Base-by-base conservation (phyloP, 75 land plant genomes). In the Chamaecyparis obtusa region DNA sequence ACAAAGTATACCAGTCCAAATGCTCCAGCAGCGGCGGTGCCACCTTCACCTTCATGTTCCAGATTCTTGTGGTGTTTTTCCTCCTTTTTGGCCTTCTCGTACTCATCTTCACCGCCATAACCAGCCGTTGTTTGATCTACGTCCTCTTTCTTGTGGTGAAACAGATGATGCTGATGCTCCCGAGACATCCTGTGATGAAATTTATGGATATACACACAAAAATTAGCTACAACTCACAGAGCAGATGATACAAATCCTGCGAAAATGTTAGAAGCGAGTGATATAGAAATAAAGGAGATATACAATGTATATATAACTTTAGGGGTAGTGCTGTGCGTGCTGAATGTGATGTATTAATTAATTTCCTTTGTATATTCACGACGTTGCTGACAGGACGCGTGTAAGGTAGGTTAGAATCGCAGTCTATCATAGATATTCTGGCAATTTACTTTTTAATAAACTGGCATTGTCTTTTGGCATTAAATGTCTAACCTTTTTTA, bases 1-100 rank as follows among this genome's bases (percentile, higher is more conserved):
- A 48, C 13, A n/a, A 30, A 9, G 4, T 74, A 57, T 82, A 90
- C 91, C 91, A 89, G n/a, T n/a, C 90, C 91, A 90, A 60, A 90
- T 3, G 90, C 91, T 46, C 91, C 91, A 27, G 91, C 86, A 51
- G 84, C 90, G 3, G 86, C 37, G 13, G 91, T 51, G n/a, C 83
- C 91, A 10, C 77, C 3, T 78, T 80, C 87, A 6, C 54, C 91
- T n/a, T 55, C 48, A 75, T 88, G 90, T 51, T 90, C 86, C 48
- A 46, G 7, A 37, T 27, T 48, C 83, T 86, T 86, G 83, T 37
- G 46, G 43, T 60, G 79, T 27, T 86, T 86, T 33, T 80, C 83
- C 30, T 80, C 49, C 49, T 44, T 80, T 9, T 0, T 43, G 32
- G 14, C 5, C 24, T 27, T 80, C 3, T 80, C 83, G 24, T 80